Base-by-base conservation (phyloP, 495 filamentous ascomycete species). In the Xylaria intraflava region DNA sequence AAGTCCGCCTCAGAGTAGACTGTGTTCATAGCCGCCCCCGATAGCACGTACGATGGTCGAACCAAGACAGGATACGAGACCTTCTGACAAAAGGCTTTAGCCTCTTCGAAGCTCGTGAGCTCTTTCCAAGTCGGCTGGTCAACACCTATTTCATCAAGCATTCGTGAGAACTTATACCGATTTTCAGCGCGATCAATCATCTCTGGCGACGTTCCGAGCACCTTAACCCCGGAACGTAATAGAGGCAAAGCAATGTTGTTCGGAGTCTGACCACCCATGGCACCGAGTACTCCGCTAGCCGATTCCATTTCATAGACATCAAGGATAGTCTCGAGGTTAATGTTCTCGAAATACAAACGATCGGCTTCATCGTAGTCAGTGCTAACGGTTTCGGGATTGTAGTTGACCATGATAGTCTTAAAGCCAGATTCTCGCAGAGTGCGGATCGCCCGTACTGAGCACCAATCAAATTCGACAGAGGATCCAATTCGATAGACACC, bases 141-240 rank as follows among this genome's bases (percentile, higher is more conserved):
- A 36, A 98, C 92, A 52, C 83, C 90, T 66, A 98, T 96, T 64
- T 86, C 84, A 70, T 98, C 92, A 33, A 98, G 79, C 76, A 96
- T 96, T 65, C 89, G 86, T 49, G 91, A 96, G 73, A 98, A 98
- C 71, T 98, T 96, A 78, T 95, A 96, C 17, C 93, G 84, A 69
- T 98, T 98, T 72, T 98, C 93, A 10, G 93, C 93, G 29, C 82
- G 88, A 62, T 98, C 93, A 64, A 98, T 98, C 93, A 96, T 96
- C 68, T 98, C 91, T 27, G 93, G 93, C 0, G 93, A 96, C 1
- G 93, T 98, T 58, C 93, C 93, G 0, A 96, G 77, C 17, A 98
- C 85, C 70, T 88, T 90, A 60, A 96, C 88, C 40, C 95, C 93
- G 14, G 92, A 76, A 35, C 92, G 87, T 57, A 89, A 83, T 22